phyloP scores from a whole-genome alignment of 768 basidiomycete species.

The Trametes punicea region DNA sequence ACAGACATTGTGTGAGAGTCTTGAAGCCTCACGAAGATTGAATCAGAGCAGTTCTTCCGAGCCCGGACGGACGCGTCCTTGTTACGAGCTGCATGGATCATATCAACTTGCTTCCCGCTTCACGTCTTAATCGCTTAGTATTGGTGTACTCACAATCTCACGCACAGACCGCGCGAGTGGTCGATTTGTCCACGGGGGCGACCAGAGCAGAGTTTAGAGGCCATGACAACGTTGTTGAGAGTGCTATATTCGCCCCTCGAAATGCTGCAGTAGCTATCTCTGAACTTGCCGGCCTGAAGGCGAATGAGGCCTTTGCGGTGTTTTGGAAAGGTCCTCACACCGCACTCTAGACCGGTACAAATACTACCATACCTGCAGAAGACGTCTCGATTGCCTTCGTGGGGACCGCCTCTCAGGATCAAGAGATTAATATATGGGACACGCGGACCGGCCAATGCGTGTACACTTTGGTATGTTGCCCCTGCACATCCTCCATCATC shows the following conservation, averaged over 20 bases:
- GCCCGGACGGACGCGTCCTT: constrained; percentile 40
- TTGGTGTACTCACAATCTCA: not conserved
- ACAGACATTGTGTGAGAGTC: constrained; percentile 48
- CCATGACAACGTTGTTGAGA: constrained; percentile 53
- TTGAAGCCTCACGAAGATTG: constrained; percentile 49
- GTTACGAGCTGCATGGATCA: constrained; percentile 52
- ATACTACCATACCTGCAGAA: constrained; percentile 31
- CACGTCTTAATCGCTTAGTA: not conserved
- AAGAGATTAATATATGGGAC: constrained; percentile 55
- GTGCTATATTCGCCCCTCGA: constrained; percentile 48
- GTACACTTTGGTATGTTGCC: constrained; percentile 38
- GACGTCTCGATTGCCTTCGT: constrained; percentile 37
- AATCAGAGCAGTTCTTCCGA: constrained; percentile 37
- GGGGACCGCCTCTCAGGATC: constrained; percentile 52
- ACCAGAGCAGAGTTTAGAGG: constrained; percentile 49
- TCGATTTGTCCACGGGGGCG: constrained; percentile 44
- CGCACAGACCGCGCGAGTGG: constrained; percentile 47
- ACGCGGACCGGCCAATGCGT: constrained; percentile 46
- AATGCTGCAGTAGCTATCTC: constrained; percentile 41
- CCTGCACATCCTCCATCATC: not conserved
- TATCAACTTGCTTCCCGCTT: constrained; percentile 35
- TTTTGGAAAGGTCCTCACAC: not conserved
- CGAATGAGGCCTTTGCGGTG: constrained; percentile 24
- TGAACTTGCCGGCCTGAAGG: constrained; percentile 42
- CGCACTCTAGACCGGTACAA: constrained; percentile 21